Base-by-base conservation (phyloP, 805 yeast species). In the Limtongia smithiae region DNA sequence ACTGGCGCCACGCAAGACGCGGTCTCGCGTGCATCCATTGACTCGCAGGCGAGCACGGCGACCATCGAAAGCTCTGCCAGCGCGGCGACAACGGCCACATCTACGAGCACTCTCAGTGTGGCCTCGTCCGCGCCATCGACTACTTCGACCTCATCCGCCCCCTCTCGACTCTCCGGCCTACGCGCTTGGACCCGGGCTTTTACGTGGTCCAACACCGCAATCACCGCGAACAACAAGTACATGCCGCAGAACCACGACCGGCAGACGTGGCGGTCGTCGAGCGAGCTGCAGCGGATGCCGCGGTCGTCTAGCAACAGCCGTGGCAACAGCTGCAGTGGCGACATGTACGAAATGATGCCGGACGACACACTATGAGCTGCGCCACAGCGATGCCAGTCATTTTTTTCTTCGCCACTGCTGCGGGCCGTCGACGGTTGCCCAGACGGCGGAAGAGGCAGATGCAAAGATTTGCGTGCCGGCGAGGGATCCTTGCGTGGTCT, bases 261-360 rank as follows among this genome's bases (percentile, higher is more conserved):
- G 21, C 41, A 6, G 9, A 9, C 9, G 9, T 25, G 28, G 28
- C 28, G 28, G 28, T 7, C 28, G 28, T 25, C 28, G 28, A 25
- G 8, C 15, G 32, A 24, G 32, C 7, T 21, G 41, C 3, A 15
- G 41, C 28, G 41, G 41, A 30, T 5, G 35, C 7, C 14, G 21
- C 22, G 27, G 28, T 5, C 20, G 11, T 5, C 20, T 30, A 11
- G n/a, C 40, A 9, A n/a, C 41, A 7, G 27, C 41, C 6, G 17
- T 32, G 15, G 11, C 32, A 17, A 24, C 9, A 17, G 24, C 15
- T 3, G 15, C 7, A 22, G 28, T 25, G 15, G 24, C 8, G 41
- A 37, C 22, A 6, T 11, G 22, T 37, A n/a, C 41, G 41, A 37
- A 17, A 37, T 37, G 41, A 32, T 37, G 27, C 41, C 32, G 20